These are phyloP conservation scores for Linnemannia schmuckeri DNA, from an alignment of 192 early-diverging fungal genomes.

Conservation along the genomic window DNA sequence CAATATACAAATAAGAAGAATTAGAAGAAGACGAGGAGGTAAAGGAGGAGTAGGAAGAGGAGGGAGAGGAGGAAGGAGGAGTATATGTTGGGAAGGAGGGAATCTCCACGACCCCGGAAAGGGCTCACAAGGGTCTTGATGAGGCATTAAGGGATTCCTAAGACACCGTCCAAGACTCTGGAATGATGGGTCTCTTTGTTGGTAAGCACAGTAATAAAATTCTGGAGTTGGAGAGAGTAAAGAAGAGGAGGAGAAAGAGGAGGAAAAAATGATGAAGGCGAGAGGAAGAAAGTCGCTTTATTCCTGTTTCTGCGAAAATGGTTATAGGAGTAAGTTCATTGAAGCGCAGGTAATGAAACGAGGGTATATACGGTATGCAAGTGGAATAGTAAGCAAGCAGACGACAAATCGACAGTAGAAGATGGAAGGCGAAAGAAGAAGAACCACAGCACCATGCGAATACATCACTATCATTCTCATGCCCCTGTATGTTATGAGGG, in stretches of 20 bases:
- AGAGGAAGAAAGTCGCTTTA: background rate
- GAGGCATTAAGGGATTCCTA: background rate
- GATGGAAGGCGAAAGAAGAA: background rate
- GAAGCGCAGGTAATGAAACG: background rate
- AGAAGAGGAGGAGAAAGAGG: background rate
- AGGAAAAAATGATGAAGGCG: background rate
- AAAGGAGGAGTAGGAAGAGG: background rate
- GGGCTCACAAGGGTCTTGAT: constrained; percentile 1
- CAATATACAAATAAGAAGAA: background rate
- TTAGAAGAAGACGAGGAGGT: background rate
- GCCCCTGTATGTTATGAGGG: background rate
- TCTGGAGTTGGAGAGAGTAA: background rate
- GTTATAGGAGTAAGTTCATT: background rate
- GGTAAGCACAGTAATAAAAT: background rate
- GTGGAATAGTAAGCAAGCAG: background rate
- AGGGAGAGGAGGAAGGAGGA: background rate
- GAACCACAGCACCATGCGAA: background rate
- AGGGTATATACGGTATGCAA: background rate
- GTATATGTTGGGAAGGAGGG: background rate
- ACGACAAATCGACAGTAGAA: background rate
- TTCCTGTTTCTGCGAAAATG: background rate
- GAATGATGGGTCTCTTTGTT: background rate
- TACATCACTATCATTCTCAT: background rate
- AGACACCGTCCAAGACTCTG: background rate
- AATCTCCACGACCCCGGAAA: constrained; percentile 5